Conservation (phyloP, 2,329 filamentous ascomycete genomes). For the Madurella mycetomatis region DNA sequence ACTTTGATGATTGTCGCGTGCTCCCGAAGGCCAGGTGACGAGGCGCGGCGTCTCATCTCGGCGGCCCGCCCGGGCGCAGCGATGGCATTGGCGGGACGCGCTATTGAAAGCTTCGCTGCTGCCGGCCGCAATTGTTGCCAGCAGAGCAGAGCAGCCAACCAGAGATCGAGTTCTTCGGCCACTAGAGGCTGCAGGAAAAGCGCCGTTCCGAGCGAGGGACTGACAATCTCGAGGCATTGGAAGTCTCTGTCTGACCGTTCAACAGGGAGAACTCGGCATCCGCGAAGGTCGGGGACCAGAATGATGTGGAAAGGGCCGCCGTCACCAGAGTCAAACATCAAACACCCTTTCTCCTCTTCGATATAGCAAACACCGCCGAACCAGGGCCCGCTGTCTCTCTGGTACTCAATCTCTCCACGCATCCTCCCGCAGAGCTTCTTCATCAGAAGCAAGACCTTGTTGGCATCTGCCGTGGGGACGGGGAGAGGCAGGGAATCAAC, state of each 20-base stretch:
- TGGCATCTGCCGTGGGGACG: conserved; percentile 62
- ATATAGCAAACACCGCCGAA: conserved; percentile 69
- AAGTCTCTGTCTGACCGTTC: conserved; percentile 41
- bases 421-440: conserved; percentile 72
- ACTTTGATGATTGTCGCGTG: conserved; percentile 83
- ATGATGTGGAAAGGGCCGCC: conserved; percentile 60
- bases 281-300: conserved; percentile 68
- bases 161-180: conserved; percentile 66
- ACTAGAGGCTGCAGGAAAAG: conserved; percentile 62
- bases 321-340: conserved; percentile 70
- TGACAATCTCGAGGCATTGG: conserved; percentile 52
- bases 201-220: conserved; percentile 52
- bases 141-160: conserved; percentile 74
- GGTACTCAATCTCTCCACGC: conserved; percentile 73
- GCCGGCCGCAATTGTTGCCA: conserved; percentile 72
- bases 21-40: conserved; percentile 52
- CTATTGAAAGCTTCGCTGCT: conserved; percentile 50
- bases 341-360: conserved; percentile 67
- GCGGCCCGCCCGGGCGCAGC: conserved; percentile 35
- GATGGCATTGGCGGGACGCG: conserved; percentile 33
- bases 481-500: conserved; percentile 58
- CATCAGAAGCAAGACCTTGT: conserved; percentile 71
- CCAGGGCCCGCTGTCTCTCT: conserved; percentile 61
- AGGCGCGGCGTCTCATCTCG: conserved; percentile 41
- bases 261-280: conserved; percentile 63